Percentiles rank a stretch among this genome's conserved stretches.
Evolutionary conservation across 2,329 filamentous ascomycete genomes (phyloP).

Genomic region (Colletotrichum tanaceti): DNA sequence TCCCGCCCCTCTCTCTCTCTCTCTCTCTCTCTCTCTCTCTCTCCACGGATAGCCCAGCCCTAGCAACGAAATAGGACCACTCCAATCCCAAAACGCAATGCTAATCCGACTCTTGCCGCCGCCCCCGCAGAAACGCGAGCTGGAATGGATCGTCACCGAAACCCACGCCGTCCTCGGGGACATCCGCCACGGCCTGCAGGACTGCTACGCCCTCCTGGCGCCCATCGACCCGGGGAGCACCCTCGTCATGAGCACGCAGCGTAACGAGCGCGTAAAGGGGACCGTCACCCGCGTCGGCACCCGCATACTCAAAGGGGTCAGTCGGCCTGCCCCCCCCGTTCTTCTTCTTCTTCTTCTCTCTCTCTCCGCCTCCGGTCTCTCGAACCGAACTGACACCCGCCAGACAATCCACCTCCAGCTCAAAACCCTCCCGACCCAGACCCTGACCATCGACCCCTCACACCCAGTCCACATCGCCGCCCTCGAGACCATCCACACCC

Average conservation of each 20-base stretch:
- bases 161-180: constrained; percentile 61
- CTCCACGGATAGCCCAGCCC: too few relatives aligned
- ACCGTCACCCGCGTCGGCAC: constrained; percentile 90
- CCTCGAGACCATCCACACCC: constrained; percentile 76
- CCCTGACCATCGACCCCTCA: constrained; percentile 60
- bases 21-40: too few relatives aligned
- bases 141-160: constrained; percentile 65
- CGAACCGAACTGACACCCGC: not conserved
- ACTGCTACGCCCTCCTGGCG: constrained; percentile 88
- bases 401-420: constrained; percentile 83
- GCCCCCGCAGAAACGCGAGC: constrained; percentile 60
- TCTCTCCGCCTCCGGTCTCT: not conserved
- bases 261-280: constrained; percentile 92
- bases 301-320: constrained; percentile 89
- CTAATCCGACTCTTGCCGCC: constrained; percentile 46
- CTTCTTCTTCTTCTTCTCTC: too few relatives aligned
- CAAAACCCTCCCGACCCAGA: constrained; percentile 69
- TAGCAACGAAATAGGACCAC: too few relatives aligned
- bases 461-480: constrained; percentile 72
- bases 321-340: constrained; percentile 47
- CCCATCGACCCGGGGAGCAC: constrained; percentile 88
- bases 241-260: constrained; percentile 85
- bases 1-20: too few relatives aligned
- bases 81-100: too few relatives aligned
- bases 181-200: constrained; percentile 77